Evolutionary conservation across 768 basidiomycete species (phyloP).

Genomic region (Leccinum longicurvipes): DNA sequence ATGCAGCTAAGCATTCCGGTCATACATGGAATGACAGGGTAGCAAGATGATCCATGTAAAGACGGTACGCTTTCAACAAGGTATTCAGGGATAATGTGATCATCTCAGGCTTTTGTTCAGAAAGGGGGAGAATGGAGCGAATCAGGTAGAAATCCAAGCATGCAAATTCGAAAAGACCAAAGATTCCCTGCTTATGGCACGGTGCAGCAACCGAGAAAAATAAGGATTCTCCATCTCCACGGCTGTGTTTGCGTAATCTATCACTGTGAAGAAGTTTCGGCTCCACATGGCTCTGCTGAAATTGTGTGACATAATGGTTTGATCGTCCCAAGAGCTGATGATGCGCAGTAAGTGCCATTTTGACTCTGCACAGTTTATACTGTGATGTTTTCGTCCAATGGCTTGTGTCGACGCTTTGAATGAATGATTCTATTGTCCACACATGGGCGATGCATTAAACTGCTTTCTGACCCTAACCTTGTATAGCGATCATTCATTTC

Average conservation of each 20-base stretch:
- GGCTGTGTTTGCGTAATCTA: neutral
- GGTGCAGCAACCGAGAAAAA: neutral
- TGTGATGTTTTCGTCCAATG: neutral
- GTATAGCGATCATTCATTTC: neutral
- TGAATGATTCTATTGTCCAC: neutral
- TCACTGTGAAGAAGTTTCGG: neutral
- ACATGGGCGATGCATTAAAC: neutral
- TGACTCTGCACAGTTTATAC: neutral
- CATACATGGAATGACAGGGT: conserved; percentile 40
- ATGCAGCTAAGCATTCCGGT: conserved; percentile 45
- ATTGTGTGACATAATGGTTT: neutral
- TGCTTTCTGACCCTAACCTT: neutral
- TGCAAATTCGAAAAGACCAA: neutral
- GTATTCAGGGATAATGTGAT: neutral
- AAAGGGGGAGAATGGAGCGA: neutral
- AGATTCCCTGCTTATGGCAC: neutral
- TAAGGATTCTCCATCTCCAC: neutral
- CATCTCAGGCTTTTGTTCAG: neutral
- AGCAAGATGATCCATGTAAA: neutral
- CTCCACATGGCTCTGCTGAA: neutral
- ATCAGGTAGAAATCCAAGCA: neutral
- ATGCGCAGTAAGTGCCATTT: neutral
- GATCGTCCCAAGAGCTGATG: neutral
- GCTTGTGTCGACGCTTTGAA: neutral
- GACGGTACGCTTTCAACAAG: neutral